Conservation (phyloP, 441 rosid genomes). For the Geranium incanum region DNA sequence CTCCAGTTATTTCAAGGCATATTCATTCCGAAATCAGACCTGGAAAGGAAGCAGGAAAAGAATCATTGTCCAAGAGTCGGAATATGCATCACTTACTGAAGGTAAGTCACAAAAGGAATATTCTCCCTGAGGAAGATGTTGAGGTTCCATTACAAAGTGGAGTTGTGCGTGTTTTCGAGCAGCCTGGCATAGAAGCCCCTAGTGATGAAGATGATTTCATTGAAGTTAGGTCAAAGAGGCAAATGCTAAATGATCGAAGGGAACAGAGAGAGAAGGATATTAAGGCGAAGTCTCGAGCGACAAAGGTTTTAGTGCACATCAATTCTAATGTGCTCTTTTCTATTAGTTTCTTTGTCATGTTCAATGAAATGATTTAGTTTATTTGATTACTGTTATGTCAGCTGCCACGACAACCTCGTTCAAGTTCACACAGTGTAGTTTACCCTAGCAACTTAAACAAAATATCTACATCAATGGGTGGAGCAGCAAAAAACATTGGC, state of each 20-base stretch:
- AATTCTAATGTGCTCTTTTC: constrained; percentile 13
- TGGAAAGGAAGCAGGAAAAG: constrained; percentile 47
- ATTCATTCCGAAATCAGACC: constrained; percentile 35
- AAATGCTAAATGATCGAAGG: constrained; percentile 92
- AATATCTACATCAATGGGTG: constrained; percentile 32
- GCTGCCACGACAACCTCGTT: constrained; percentile 51
- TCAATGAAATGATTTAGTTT: constrained; percentile 12
- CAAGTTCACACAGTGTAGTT: constrained; percentile 33
- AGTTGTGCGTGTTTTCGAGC: constrained; percentile 66
- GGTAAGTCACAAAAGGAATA: constrained; percentile 41
- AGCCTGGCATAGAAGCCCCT: constrained; percentile 88
- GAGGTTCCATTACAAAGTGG: constrained; percentile 81
- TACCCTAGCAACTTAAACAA: constrained; percentile 35
- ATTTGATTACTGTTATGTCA: constrained; percentile 29
- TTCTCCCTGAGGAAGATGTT: constrained; percentile 41
- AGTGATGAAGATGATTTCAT: constrained; percentile 93
- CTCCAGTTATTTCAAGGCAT: constrained; percentile 30
- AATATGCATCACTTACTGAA: constrained; percentile 34
- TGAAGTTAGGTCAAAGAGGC: constrained; percentile 96
- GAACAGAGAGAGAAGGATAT: constrained; percentile 95
- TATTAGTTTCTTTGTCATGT: constrained; percentile 9
- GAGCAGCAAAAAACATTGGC: constrained; percentile 31
- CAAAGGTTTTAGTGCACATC: constrained; percentile 53
- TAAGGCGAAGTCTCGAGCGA: constrained; percentile 68
- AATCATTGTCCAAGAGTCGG: constrained; percentile 37